Percentiles rank a stretch among this genome's conserved stretches.
Conservation (phyloP, 148 eudicot species). For the Arbutus unedo region DNA sequence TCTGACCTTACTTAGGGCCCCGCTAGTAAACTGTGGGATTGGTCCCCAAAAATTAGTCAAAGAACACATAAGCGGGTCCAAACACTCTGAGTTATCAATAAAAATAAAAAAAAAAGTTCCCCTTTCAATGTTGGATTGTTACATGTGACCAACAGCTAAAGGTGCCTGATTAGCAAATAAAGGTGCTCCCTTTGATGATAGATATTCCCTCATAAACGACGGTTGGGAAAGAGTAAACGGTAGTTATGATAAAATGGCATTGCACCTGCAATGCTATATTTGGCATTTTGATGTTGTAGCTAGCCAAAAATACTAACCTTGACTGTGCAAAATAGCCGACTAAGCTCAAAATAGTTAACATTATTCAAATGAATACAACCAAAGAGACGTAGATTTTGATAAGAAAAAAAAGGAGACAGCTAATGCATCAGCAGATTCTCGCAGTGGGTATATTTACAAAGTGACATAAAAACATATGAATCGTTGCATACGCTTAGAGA, state of each 20-base stretch:
- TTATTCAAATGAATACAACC: too few relatives aligned
- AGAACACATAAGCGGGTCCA: too few relatives aligned
- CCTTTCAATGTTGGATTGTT: neutral
- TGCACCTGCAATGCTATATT: neutral
- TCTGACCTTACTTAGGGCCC: too few relatives aligned
- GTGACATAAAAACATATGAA: neutral
- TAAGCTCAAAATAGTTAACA: neutral
- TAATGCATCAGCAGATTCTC: neutral
- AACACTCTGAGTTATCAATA: too few relatives aligned
- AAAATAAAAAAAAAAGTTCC: neutral
- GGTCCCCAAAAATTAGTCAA: too few relatives aligned
- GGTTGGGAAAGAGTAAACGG: neutral
- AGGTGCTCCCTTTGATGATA: neutral
- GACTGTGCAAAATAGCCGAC: neutral
- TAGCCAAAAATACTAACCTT: neutral
- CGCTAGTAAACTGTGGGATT: too few relatives aligned
- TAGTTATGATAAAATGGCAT: neutral
- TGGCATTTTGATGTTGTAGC: neutral
- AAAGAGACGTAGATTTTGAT: neutral
- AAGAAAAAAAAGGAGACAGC: too few relatives aligned
- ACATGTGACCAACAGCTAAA: neutral
- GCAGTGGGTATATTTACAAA: neutral
- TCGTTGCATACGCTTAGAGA: too few relatives aligned
- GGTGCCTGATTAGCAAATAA: neutral
- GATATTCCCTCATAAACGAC: neutral